Evolutionary conservation across 441 rosid genomes (phyloP).

Genomic region (Bocquillonia castaneifolia): DNA sequence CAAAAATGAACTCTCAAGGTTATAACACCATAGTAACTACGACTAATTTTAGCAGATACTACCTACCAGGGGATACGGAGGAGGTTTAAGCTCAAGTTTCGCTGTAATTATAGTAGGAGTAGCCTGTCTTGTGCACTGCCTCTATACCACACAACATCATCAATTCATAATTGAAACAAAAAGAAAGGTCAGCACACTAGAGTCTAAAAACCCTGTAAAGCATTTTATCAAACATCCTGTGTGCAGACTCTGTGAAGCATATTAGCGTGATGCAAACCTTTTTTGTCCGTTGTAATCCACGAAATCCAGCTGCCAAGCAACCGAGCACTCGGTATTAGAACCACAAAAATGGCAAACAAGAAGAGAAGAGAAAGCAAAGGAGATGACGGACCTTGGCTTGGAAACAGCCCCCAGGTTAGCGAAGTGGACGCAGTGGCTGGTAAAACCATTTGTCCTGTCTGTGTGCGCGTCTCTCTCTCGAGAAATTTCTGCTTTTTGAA

Average conservation of each 20-base stretch:
- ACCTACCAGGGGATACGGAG: conserved; percentile 74
- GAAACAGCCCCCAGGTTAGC: conserved; percentile 32
- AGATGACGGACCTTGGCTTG: conserved; percentile 38
- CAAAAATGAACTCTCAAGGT: too few species aligned
- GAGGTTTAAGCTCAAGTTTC: conserved; percentile 67
- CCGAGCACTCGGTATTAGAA: not conserved
- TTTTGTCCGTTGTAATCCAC: conserved; percentile 26
- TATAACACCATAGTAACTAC: too few species aligned
- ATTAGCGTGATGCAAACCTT: conserved; percentile 29
- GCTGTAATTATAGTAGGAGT: conserved; percentile 38
- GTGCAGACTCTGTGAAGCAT: not conserved
- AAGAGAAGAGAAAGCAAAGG: not conserved
- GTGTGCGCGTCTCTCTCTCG: too few species aligned
- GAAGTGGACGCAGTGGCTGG: conserved; percentile 30
- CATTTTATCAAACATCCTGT: conserved; percentile 3
- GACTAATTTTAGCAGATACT: too few species aligned
- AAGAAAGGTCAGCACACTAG: too few species aligned
- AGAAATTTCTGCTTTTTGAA: too few species aligned
- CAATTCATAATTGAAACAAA: conserved; percentile 7
- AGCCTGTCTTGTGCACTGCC: conserved; percentile 29
- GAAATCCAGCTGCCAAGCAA: conserved; percentile 26
- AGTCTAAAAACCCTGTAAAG: too few species aligned
- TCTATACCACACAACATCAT: conserved; percentile 37
- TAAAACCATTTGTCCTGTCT: conserved; percentile 31
- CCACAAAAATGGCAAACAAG: not conserved